Conservation (phyloP, 306 rosid species). For the Vigna unguiculata region DNA sequence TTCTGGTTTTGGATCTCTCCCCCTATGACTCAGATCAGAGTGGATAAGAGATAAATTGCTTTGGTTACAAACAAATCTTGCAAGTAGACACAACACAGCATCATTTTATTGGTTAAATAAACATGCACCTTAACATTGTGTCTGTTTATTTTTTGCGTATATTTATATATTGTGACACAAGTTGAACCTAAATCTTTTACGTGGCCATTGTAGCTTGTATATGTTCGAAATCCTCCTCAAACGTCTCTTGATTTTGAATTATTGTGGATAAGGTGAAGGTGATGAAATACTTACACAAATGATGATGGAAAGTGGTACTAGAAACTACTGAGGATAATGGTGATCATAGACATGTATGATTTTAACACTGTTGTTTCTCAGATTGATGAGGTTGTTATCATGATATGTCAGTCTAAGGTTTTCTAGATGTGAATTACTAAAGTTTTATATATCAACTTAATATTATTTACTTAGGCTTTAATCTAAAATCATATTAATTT, state of each 20-base stretch:
- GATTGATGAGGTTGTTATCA: neutral
- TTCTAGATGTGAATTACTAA: no score
- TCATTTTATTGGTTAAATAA: neutral
- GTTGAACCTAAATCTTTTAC: neutral
- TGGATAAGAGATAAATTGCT: slow-evolving; percentile 24
- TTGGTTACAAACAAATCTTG: slow-evolving; percentile 11
- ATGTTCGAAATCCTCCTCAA: neutral
- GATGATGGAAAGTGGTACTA: neutral
- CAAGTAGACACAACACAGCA: neutral
- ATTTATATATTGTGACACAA: neutral
- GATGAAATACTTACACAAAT: neutral
- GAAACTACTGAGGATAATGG: neutral
- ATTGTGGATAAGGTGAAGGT: neutral
- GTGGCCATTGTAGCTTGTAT: slow-evolving; percentile 15
- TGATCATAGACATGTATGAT: neutral
- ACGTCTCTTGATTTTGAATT: neutral
- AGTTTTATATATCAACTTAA: no score
- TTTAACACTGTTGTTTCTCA: neutral
- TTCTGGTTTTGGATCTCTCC: slow-evolving; percentile 22
- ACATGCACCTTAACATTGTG: neutral
- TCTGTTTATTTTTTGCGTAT: neutral
- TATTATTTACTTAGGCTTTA: no score
- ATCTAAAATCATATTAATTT: no score
- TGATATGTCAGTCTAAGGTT: no score
- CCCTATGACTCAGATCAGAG: slow-evolving; percentile 37